These are phyloP conservation scores for Solanum dulcamara DNA, from an alignment of 257 asterid species.

Conservation along the genomic window DNA sequence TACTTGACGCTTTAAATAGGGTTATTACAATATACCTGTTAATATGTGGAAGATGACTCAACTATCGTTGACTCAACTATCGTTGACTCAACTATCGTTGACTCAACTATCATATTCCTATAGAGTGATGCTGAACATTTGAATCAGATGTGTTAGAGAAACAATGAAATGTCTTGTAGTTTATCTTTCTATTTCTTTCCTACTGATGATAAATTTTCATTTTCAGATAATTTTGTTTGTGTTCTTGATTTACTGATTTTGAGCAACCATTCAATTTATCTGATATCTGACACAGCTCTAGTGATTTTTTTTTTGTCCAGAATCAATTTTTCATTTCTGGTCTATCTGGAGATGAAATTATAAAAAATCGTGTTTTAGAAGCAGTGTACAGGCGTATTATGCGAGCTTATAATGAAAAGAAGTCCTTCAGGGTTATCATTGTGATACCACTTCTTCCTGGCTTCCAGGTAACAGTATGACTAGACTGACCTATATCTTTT, in stretches of 20 bases:
- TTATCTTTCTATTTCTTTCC: neutral
- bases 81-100: too few relatives aligned
- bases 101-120: neutral
- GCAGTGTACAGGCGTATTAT: slow-evolving; percentile 63
- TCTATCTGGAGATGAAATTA: slow-evolving; percentile 76
- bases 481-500: neutral
- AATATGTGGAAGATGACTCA: neutral
- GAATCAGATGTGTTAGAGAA: neutral
- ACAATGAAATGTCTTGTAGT: neutral
- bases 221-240: neutral
- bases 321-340: slow-evolving; percentile 98
- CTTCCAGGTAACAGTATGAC: slow-evolving; percentile 56
- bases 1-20: neutral
- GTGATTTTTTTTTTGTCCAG: slow-evolving; percentile 33
- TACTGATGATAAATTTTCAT: neutral
- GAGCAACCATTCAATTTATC: neutral
- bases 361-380: slow-evolving; percentile 78
- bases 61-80: neutral
- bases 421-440: slow-evolving; percentile 80
- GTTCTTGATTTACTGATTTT: neutral
- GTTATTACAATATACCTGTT: neutral
- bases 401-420: slow-evolving; percentile 78
- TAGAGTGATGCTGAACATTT: neutral
- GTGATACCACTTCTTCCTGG: slow-evolving; percentile 97
- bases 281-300: slow-evolving; percentile 17